Conservation (phyloP, 331 rosid genomes). For the Ulmus americana region DNA sequence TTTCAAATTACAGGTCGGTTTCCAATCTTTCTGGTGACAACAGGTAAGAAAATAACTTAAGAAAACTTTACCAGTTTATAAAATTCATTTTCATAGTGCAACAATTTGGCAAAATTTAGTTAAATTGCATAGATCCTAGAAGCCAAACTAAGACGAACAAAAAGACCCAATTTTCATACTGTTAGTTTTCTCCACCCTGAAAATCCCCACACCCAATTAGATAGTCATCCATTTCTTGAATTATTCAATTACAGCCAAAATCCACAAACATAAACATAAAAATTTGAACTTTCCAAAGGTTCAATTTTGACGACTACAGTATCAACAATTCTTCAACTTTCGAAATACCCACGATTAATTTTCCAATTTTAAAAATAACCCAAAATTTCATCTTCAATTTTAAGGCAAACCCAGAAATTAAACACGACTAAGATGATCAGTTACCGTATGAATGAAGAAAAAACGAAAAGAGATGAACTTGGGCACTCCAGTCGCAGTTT, state of each 20-base stretch:
- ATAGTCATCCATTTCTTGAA: not conserved
- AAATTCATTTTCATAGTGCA: constrained; percentile 13
- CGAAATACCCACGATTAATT: constrained; percentile 14
- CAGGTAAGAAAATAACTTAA: not conserved
- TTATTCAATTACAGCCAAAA: constrained; percentile 10
- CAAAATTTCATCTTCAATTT: constrained; percentile 25
- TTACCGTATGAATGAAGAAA: constrained; percentile 30
- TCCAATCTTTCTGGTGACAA: not conserved
- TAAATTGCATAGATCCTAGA: constrained; percentile 8
- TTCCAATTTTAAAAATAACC: constrained; percentile 19
- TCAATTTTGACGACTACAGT: constrained; percentile 16
- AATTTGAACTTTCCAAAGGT: constrained; percentile 4
- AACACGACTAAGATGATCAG: constrained; percentile 20
- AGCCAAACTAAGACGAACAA: constrained; percentile 15
- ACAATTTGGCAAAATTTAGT: constrained; percentile 5
- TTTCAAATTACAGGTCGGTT: not conserved
- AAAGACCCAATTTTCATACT: not conserved
- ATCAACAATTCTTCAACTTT: constrained; percentile 2
- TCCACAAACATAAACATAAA: not conserved
- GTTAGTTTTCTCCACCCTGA: constrained; percentile 5
- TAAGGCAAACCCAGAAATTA: constrained; percentile 28
- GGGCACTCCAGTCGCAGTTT: constrained; percentile 25
- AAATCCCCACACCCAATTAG: constrained; percentile 7
- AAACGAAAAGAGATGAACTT: constrained; percentile 23
- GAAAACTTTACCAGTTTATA: constrained; percentile 2